Conservation (phyloP, 495 filamentous ascomycete species). For the Podospora australis region DNA sequence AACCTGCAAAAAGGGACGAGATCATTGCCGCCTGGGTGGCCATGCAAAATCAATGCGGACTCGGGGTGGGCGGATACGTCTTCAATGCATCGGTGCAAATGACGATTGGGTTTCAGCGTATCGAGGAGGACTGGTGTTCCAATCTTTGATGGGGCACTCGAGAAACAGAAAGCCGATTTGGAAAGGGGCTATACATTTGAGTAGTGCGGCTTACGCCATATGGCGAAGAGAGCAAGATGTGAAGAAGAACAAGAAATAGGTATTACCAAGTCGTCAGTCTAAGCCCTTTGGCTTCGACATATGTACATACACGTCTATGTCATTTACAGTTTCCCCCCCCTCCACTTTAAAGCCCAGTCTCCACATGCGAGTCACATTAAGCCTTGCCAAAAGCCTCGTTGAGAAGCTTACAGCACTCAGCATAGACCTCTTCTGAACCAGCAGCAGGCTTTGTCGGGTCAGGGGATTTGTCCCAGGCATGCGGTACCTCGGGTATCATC, state of each 20-base stretch:
- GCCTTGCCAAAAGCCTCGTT: constrained; percentile 24
- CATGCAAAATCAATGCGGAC: not conserved
- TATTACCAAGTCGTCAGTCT: not conserved
- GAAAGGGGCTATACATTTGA: no score
- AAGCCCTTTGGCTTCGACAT: not conserved
- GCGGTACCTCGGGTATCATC: constrained; percentile 64
- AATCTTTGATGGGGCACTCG: no score
- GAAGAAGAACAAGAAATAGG: no score
- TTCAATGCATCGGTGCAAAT: not conserved
- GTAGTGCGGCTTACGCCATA: no score
- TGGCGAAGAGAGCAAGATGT: no score
- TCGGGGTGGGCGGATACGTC: not conserved
- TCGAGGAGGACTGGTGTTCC: not conserved
- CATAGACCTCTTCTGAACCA: constrained; percentile 33
- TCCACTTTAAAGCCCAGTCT: not conserved
- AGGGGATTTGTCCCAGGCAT: constrained; percentile 85
- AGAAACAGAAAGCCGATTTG: no score
- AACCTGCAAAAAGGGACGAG: not conserved
- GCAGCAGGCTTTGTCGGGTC: constrained; percentile 59
- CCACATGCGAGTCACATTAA: not conserved
- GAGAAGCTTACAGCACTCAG: constrained; percentile 31
- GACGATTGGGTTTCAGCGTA: not conserved
- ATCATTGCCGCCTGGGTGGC: not conserved
- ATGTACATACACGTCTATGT: not conserved
- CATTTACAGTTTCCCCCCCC: not conserved